Percentiles rank a stretch among this genome's conserved stretches.
Evolutionary conservation across 176 grass and related monocot species (phyloP).

Genomic region (Pontederia paniculata): DNA sequence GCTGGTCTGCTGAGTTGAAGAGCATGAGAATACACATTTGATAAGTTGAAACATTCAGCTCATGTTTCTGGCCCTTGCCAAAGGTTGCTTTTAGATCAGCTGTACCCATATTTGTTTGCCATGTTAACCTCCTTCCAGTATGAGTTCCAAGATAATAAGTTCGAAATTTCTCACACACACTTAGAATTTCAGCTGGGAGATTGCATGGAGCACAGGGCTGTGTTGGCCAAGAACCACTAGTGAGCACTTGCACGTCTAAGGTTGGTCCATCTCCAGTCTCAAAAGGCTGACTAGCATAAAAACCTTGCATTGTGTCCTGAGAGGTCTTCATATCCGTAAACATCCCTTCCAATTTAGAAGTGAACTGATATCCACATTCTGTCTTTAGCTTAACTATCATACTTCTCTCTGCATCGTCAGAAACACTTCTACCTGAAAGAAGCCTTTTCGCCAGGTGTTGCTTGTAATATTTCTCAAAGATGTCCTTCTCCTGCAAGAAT

Average conservation of each 20-base stretch:
- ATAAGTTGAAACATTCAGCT: slow-evolving; percentile 92
- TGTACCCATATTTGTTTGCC: slow-evolving; percentile 98
- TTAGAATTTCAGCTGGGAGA: slow-evolving; percentile 77
- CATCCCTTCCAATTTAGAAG: slow-evolving; percentile 94
- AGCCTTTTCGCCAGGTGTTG: slow-evolving; percentile 87
- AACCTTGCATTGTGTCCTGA: slow-evolving; percentile 89
- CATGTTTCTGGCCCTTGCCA: slow-evolving; percentile 84
- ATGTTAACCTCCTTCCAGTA: slow-evolving; percentile 84
- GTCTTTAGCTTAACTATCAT: slow-evolving; percentile 98
- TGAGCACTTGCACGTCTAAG: slow-evolving; percentile 85
- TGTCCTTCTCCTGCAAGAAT: slow-evolving; percentile 96
- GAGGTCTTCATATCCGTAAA: slow-evolving; percentile 99
- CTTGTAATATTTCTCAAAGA: slow-evolving; percentile 98
- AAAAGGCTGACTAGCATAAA: slow-evolving; percentile 55
- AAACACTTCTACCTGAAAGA: slow-evolving; percentile 72
- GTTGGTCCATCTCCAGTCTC: slow-evolving; percentile 73
- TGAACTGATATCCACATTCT: slow-evolving; percentile 95
- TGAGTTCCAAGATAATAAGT: slow-evolving; percentile 93
- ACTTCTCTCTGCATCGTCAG: slow-evolving; percentile 94
- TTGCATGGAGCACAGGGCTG: slow-evolving; percentile 64
- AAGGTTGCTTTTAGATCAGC: slow-evolving; percentile 92
- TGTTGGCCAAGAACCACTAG: slow-evolving; percentile 90
- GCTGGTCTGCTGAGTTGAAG: slow-evolving; percentile 51
- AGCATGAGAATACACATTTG: slow-evolving; percentile 97
- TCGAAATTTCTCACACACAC: slow-evolving; percentile 66